Percentiles rank a stretch among this genome's conserved stretches.
Evolutionary conservation across 768 basidiomycete genomes (phyloP).

Genomic region (Phylloporus rhodoxanthus): DNA sequence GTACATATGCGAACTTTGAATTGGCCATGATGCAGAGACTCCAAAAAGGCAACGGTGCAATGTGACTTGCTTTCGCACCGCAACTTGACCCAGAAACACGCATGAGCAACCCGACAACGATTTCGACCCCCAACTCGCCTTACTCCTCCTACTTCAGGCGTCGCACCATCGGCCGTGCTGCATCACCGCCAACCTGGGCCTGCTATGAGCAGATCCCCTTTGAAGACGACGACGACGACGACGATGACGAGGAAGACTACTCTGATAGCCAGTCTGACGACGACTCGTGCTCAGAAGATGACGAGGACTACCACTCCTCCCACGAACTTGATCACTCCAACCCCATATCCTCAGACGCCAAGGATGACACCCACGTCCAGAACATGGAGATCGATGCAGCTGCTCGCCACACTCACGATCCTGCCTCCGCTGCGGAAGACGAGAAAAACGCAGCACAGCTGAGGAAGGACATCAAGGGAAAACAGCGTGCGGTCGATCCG

Average conservation of each 20-base stretch:
- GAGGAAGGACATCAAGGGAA: constrained; percentile 68
- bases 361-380: constrained; percentile 40
- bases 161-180: constrained; percentile 71
- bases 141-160: constrained; percentile 44
- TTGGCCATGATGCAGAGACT: constrained; percentile 65
- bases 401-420: constrained; percentile 22
- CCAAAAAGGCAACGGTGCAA: constrained; percentile 14
- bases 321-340: constrained; percentile 29
- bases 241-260: constrained; percentile 51
- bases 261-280: constrained; percentile 52
- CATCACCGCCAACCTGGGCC: constrained; percentile 82
- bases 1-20: constrained; percentile 88
- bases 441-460: constrained; percentile 36
- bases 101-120: constrained; percentile 23
- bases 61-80: constrained; percentile 7
- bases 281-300: constrained; percentile 67
- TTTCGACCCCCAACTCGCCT: constrained; percentile 22
- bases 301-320: constrained; percentile 49
- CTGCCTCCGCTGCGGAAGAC: constrained; percentile 13
- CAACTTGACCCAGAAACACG: not conserved
- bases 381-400: constrained; percentile 51
- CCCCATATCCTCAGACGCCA: constrained; percentile 24
- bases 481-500: constrained; percentile 71
- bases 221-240: constrained; percentile 51
- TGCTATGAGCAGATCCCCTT: constrained; percentile 87